A percentile compares a stretch with the other conserved stretches of the same genome.
Evolutionary conservation across 1,284 basidiomycete genomes (phyloP).

Genomic region (Ceratobasidium sp.): DNA sequence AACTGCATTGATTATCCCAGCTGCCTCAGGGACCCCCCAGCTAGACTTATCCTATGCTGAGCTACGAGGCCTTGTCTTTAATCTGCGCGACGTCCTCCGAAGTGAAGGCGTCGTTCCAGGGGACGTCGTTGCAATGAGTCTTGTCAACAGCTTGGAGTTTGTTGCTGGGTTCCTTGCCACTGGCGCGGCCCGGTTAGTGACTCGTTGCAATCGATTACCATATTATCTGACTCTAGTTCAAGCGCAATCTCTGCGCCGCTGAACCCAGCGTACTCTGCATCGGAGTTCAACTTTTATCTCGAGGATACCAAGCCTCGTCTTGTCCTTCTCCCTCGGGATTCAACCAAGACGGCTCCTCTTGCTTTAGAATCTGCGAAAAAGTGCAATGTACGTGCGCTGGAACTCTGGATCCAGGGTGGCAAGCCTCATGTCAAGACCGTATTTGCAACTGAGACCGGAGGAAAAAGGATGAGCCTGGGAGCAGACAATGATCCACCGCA

Average conservation of each 20-base stretch:
- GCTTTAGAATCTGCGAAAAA: conserved; percentile 43
- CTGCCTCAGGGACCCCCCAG: conserved; percentile 22
- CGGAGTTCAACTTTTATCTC: conserved; percentile 45
- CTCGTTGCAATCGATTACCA: not conserved
- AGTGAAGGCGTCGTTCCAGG: conserved; percentile 42
- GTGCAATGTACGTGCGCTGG: conserved; percentile 39
- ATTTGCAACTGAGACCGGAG: conserved; percentile 27
- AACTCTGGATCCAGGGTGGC: conserved; percentile 40
- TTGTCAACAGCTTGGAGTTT: conserved; percentile 44
- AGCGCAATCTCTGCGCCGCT: conserved; percentile 46
- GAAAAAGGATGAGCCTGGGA: conserved; percentile 30
- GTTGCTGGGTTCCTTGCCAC: conserved; percentile 45
- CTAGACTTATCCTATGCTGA: conserved; percentile 40
- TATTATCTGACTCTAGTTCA: not conserved
- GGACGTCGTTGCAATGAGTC: conserved; percentile 44
- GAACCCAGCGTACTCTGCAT: conserved; percentile 43
- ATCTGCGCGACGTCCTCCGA: conserved; percentile 41
- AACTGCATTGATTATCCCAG: conserved; percentile 41
- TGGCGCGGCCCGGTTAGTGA: conserved; percentile 42
- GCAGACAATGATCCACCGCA: conserved; percentile 39
- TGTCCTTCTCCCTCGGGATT: conserved; percentile 42
- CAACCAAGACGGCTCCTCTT: conserved; percentile 39
- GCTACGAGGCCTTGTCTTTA: conserved; percentile 40
- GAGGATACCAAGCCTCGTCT: conserved; percentile 45
- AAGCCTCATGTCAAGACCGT: conserved; percentile 41